Evolutionary conservation across 768 basidiomycete species (phyloP).

Genomic region (Rubroboletus pulcherrimus): DNA sequence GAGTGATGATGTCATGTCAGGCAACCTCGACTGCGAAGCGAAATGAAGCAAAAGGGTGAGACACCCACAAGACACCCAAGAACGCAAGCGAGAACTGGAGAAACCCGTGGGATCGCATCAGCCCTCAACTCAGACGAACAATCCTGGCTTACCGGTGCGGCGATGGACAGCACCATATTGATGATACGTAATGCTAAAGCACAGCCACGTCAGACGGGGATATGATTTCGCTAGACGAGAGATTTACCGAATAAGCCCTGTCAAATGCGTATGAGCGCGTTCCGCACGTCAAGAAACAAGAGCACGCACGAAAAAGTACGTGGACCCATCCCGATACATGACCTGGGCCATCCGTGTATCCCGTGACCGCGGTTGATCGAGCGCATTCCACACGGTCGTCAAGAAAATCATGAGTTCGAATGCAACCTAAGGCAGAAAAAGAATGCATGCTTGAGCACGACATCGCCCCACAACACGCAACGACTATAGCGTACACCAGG

Average conservation of each 20-base stretch:
- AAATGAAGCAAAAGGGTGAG: background rate
- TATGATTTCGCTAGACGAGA: background rate
- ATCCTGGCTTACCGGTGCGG: constrained; percentile 21
- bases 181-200: constrained; percentile 18
- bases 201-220: background rate
- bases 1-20: background rate
- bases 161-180: constrained; percentile 20
- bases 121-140: background rate
- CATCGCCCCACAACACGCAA: background rate
- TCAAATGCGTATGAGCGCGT: background rate
- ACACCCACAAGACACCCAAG: constrained; percentile 22
- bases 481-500: constrained; percentile 22
- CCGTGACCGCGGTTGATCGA: constrained; percentile 23
- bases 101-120: background rate
- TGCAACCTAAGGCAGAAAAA: constrained; percentile 15
- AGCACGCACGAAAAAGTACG: constrained; percentile 27
- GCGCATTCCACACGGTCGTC: constrained; percentile 28
- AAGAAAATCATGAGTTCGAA: constrained; percentile 32
- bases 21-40: background rate
- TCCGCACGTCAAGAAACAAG: background rate
- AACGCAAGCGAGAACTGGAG: constrained; percentile 17
- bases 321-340: constrained; percentile 28
- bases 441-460: background rate
- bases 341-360: constrained; percentile 19
- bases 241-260: constrained; percentile 26